Percentiles rank a stretch among this genome's conserved stretches.
These are phyloP conservation scores for Lupinus albus DNA, from an alignment of 306 rosid genomes.

Conservation along the genomic window DNA sequence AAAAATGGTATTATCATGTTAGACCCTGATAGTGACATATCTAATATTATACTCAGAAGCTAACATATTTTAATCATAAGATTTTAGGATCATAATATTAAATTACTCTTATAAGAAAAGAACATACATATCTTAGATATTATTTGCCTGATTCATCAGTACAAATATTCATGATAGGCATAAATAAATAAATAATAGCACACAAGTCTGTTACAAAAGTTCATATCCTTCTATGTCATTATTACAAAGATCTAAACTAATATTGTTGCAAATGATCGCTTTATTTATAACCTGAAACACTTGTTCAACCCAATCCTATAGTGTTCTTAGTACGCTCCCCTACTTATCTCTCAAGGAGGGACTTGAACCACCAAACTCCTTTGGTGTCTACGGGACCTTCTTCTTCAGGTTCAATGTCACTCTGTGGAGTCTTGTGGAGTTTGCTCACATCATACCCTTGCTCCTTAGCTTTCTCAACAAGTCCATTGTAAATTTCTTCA, in stretches of 20 bases:
- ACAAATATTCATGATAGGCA: too few relatives aligned
- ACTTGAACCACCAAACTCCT: constrained; percentile 82
- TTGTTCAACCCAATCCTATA: too few relatives aligned
- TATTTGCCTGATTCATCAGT: too few relatives aligned
- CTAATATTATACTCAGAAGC: too few relatives aligned
- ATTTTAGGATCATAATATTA: too few relatives aligned
- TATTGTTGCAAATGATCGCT: constrained; percentile 9
- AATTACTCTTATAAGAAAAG: too few relatives aligned
- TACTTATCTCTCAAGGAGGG: constrained; percentile 59
- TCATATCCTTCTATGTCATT: constrained; percentile 21
- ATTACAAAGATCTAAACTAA: constrained; percentile 35
- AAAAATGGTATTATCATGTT: too few relatives aligned
- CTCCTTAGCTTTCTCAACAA: constrained; percentile 61
- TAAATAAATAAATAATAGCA: constrained; percentile 5
- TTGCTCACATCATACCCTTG: constrained; percentile 86
- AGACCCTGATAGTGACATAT: too few relatives aligned
- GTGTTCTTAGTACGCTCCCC: background rate
- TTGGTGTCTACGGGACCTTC: constrained; percentile 67
- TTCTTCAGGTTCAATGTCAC: constrained; percentile 62
- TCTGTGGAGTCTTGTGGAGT: constrained; percentile 84
- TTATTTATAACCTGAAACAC: constrained; percentile 31
- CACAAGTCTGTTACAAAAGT: constrained; percentile 25
- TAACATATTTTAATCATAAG: too few relatives aligned
- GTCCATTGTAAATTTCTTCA: constrained; percentile 62
- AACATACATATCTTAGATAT: too few relatives aligned